Percentiles rank a stretch among this genome's conserved stretches.
These are phyloP conservation scores for Aspergillus oerlinghausenensis DNA, from an alignment of 2,329 filamentous ascomycete species.

Conservation along the genomic window DNA sequence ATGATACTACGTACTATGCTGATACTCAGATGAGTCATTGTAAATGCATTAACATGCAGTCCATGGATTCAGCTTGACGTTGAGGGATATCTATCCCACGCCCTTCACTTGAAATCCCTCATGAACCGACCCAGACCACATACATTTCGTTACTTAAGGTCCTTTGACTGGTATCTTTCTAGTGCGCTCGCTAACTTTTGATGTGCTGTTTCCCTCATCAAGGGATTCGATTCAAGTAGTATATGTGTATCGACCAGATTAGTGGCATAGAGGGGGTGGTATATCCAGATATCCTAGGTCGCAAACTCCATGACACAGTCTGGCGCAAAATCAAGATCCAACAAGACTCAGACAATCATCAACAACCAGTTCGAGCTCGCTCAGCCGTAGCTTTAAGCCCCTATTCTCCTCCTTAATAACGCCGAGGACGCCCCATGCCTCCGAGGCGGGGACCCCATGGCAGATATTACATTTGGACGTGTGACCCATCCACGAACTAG, in stretches of 20 bases:
- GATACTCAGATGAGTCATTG: not conserved
- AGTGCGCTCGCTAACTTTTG: too few relatives aligned
- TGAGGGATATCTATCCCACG: not conserved
- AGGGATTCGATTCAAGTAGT: not conserved
- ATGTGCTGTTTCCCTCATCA: not conserved
- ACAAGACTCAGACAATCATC: conserved; percentile 55
- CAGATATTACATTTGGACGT: conserved; percentile 38
- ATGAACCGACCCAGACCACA: not conserved
- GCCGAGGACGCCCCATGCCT: conserved; percentile 52
- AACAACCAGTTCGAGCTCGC: conserved; percentile 50
- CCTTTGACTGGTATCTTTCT: not conserved
- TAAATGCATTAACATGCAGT: not conserved
- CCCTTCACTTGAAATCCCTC: not conserved
- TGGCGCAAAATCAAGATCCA: conserved; percentile 20
- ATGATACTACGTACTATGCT: not conserved
- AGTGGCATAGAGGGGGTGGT: not conserved
- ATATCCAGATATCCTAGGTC: not conserved
- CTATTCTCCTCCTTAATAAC: conserved; percentile 53
- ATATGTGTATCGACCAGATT: not conserved
- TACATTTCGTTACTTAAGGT: not conserved
- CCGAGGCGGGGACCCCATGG: conserved; percentile 36
- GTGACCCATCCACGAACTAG: conserved; percentile 27
- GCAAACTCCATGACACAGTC: not conserved
- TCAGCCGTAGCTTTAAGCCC: conserved; percentile 48
- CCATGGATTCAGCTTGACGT: not conserved